Evolutionary conservation across 2,329 filamentous ascomycete species (phyloP).

Genomic region (Thelonectria blattea): DNA sequence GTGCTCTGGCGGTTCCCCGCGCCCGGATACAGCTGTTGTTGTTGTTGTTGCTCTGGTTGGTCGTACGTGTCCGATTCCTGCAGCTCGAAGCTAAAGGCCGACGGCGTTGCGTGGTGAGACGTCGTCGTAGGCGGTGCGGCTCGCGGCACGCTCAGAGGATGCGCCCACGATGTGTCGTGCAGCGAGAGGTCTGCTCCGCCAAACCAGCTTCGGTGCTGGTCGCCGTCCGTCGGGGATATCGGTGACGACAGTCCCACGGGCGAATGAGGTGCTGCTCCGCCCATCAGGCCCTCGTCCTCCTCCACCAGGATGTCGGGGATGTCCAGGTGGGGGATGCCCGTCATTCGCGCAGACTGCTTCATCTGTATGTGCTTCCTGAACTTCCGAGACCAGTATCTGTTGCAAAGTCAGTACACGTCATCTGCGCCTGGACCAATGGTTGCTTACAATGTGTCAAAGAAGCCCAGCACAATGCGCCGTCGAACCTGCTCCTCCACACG

Average conservation of each 20-base stretch:
- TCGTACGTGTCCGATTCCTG: conserved; percentile 50
- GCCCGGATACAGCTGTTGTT: conserved; percentile 19
- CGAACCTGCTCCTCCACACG: conserved; percentile 94
- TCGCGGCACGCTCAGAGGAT: conserved; percentile 62
- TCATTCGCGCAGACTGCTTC: conserved; percentile 79
- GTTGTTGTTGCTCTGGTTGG: conserved; percentile 11
- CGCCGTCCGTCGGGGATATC: conserved; percentile 39
- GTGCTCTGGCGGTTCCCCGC: conserved; percentile 51
- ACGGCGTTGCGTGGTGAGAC: conserved; percentile 52
- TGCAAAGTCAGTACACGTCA: background rate
- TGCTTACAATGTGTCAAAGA: conserved; percentile 87
- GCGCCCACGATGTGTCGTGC: conserved; percentile 43
- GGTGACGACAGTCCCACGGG: conserved; percentile 29
- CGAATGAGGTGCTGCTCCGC: conserved; percentile 30
- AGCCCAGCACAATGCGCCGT: conserved; percentile 87
- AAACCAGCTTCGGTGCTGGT: conserved; percentile 51
- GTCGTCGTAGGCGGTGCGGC: conserved; percentile 48
- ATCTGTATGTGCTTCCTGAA: conserved; percentile 78
- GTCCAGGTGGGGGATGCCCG: conserved; percentile 75
- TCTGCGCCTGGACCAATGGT: background rate
- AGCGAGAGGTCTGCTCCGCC: conserved; percentile 51
- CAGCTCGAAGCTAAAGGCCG: conserved; percentile 65
- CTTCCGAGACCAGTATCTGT: conserved; percentile 78
- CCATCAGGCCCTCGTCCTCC: conserved; percentile 63
- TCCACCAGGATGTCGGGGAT: conserved; percentile 93